Evolutionary conservation across 1,284 basidiomycete species (phyloP), one percentile per base, ranked within the genome.

Genomic region (Microstroma glucosiphilum): DNA sequence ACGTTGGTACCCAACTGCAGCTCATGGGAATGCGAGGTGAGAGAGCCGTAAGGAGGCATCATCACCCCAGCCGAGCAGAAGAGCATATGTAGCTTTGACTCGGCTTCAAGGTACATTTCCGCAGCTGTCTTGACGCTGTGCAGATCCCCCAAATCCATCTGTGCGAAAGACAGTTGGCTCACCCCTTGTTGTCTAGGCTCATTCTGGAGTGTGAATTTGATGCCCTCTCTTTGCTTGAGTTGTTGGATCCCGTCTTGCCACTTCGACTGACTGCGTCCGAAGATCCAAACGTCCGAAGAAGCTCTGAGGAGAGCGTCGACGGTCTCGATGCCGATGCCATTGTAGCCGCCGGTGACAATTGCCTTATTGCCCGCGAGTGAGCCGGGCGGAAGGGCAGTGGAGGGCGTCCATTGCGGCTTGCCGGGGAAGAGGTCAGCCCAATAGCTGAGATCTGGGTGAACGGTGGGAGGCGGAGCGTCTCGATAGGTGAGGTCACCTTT

Each of bases 1-100:
- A 72, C 70, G 54, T 76, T 73, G 57, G 72, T 74, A 6, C 69
- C 73, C 4, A 74, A 61, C 58, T 73, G 71, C n/a, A 74, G 60
- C 63, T 76, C 73, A 30, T 72, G 51, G n/a, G 70, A 70, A 43
- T 76, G 67, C 57, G 68, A 65, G 58, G 72, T 74, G 6, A 63
- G 57, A 7, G 48, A 56, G 61, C 69, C 67, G 6, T 67, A 66
- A 3, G 26, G 40, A 41, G 41, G 57, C 1, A 21, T 26, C 51
- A 57, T 40, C 13, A 21, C 21, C 37, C 30, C 19, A 6, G 40
- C 58, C 40, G 69, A 72, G 67, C 0, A 72, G 63, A 1, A 72
- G 72, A 0, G 70, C 74, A 48, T 70, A 70, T 43, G 62, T 65
- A 41, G 73, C 69, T 2, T 75, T 53, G 12, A 74, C 30, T 56